Base-by-base conservation (phyloP, 164 flowering plant genomes). In the Buxus sempervirens region DNA sequence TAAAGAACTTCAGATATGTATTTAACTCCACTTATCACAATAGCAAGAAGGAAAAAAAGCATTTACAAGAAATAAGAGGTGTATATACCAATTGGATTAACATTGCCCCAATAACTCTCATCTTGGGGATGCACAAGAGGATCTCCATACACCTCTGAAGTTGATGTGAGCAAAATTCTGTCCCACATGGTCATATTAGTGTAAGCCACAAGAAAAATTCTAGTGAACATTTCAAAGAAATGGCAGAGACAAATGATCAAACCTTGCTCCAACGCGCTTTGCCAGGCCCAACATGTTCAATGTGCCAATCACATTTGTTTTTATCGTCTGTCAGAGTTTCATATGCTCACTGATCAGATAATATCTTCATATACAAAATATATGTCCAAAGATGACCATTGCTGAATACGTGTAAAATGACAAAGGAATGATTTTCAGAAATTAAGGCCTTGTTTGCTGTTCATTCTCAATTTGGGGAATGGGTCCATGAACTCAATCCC, bases 121-220 rank as follows among this genome's bases (percentile, higher is more conserved):
- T 80, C 82, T 41, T 95, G 98, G 26, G 98, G 98, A 73, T 95
- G 98, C 74, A 85, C 86, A 74, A 95, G 96, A 59, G 98, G 98
- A 79, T 95, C 98, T 38, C 98, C 98, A 85, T 95, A 95, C 36
- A 95, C 98, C 78, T 95, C 97, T 32, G 97, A 92, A 54, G 98
- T 95, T 64, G 97, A 92, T 10, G 98, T 95, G 51, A 95, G 88
- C 81, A 92, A 81, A 76, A 95, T 94, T 86, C 93, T 87, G 83
- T 68, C 45, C 32, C 42, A 60, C 51, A 45, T 45, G 14, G 18
- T 45, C 51, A 45, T 45, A 45, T 15, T 45, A 7, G 1, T 45
- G 51, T 10, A 15, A 10, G 18, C 5, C 5, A 45, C 5, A 45
- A 45, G 51, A 45, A 45, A 15, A 10, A 5, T 45, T 10, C 18